Percentiles rank a stretch among this genome's conserved stretches.
phyloP scores from a whole-genome alignment of 1,284 basidiomycete genomes.

The Papiliotrema laurentii region DNA sequence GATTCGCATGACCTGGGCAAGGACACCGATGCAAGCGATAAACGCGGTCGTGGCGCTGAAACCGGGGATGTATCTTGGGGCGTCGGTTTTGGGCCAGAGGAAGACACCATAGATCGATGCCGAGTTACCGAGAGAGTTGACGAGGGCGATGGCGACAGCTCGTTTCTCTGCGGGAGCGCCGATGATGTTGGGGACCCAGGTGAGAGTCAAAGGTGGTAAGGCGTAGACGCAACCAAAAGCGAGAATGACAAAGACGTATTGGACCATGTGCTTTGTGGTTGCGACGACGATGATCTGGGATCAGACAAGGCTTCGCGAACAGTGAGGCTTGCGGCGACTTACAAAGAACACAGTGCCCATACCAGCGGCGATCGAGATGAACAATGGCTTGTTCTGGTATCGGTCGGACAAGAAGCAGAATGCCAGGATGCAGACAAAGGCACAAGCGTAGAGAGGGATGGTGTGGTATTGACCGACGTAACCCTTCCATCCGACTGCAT shows the following conservation, averaged over 20 bases:
- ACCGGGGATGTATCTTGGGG: conserved; percentile 49
- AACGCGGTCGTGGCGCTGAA: conserved; percentile 48
- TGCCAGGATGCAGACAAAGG: conserved; percentile 44
- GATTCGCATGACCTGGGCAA: conserved; percentile 41
- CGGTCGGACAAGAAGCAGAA: conserved; percentile 50
- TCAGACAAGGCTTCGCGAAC: background rate
- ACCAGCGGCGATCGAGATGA: conserved; percentile 37
- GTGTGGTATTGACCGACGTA: conserved; percentile 50
- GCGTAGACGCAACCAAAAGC: conserved; percentile 51
- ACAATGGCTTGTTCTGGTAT: conserved; percentile 45
- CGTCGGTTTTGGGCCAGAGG: conserved; percentile 49
- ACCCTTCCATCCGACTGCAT: conserved; percentile 44
- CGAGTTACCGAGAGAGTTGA: conserved; percentile 44
- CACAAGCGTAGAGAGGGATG: conserved; percentile 49
- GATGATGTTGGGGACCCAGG: conserved; percentile 48
- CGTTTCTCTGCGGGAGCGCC: conserved; percentile 46
- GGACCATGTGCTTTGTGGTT: conserved; percentile 40
- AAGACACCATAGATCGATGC: conserved; percentile 52
- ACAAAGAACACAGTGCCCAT: conserved; percentile 44
- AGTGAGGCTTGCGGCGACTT: conserved; percentile 6
- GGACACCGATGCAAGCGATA: conserved; percentile 41
- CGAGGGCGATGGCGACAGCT: conserved; percentile 47
- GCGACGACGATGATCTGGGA: conserved; percentile 41
- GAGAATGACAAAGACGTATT: conserved; percentile 51
- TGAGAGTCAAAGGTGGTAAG: conserved; percentile 46